phyloP scores from a whole-genome alignment of 768 basidiomycete genomes.

The Lenzites betulinus region DNA sequence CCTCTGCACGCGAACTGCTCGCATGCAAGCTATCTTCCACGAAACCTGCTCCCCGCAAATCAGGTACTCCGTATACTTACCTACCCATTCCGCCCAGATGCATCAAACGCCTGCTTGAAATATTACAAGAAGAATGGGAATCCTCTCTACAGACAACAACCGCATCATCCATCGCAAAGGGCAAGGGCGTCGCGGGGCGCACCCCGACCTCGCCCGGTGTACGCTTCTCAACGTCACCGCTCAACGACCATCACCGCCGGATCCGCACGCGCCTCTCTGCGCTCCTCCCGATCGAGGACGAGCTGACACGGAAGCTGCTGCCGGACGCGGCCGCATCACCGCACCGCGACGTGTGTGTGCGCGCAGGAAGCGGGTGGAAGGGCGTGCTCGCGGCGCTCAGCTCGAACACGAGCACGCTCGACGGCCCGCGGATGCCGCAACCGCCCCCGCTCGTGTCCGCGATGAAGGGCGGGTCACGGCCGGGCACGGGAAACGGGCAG shows the following conservation, averaged over 20 bases:
- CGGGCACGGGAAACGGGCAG: constrained; percentile 16
- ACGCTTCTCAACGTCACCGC: constrained; percentile 31
- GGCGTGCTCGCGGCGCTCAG: constrained; percentile 35
- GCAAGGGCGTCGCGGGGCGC: constrained; percentile 29
- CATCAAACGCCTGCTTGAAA: constrained; percentile 57
- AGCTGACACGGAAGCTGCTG: constrained; percentile 51
- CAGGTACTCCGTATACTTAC: no score
- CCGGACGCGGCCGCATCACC: constrained; percentile 35
- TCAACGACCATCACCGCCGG: constrained; percentile 38
- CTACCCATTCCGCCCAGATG: constrained; percentile 40
- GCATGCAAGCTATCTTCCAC: no score
- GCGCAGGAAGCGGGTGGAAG: constrained; percentile 65
- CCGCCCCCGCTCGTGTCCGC: constrained; percentile 18
- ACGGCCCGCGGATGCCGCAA: neutral
- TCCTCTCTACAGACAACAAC: constrained; percentile 30
- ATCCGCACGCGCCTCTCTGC: constrained; percentile 48
- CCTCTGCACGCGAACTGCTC: no score
- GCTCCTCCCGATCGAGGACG: constrained; percentile 56
- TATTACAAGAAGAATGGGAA: constrained; percentile 50
- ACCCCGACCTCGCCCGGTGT: constrained; percentile 31
- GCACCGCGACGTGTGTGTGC: constrained; percentile 39
- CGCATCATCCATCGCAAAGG: constrained; percentile 27
- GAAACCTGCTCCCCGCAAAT: no score
- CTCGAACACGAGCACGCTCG: constrained; percentile 16
- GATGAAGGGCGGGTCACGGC: constrained; percentile 18